Conservation (phyloP, 2,329 filamentous ascomycete species). For the Pseudogymnoascus sp. region DNA sequence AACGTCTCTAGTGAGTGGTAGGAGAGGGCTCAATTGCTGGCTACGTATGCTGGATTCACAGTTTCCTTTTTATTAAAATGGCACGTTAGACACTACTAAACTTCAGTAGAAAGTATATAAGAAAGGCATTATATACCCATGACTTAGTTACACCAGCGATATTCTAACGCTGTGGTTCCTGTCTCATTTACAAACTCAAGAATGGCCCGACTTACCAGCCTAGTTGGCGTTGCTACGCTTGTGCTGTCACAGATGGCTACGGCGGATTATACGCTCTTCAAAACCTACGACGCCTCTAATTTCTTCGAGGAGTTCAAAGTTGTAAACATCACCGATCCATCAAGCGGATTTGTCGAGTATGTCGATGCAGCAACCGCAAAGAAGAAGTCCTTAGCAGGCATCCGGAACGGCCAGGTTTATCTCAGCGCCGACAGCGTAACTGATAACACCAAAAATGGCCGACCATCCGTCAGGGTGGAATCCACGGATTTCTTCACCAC, state of each 20-base stretch:
- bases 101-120: neutral
- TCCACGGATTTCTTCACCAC: constrained; percentile 45
- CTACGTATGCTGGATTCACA: neutral
- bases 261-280: neutral
- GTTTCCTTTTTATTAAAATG: neutral
- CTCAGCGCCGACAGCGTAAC: constrained; percentile 40
- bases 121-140: neutral
- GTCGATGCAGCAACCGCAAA: constrained; percentile 21
- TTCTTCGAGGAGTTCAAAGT: constrained; percentile 40
- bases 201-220: neutral
- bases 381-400: neutral
- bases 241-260: neutral
- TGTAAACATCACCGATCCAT: constrained; percentile 35
- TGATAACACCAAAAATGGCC: constrained; percentile 32
- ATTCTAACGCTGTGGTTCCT: neutral
- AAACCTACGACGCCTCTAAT: constrained; percentile 9
- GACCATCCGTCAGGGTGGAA: constrained; percentile 42
- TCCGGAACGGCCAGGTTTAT: neutral
- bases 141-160: neutral
- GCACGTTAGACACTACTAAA: neutral
- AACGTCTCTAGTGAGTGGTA: neutral
- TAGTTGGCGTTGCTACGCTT: neutral
- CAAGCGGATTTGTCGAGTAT: constrained; percentile 38
- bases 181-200: neutral
- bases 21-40: neutral